These are phyloP conservation scores for Podospora pseudoanserina DNA, from an alignment of 495 filamentous ascomycete genomes.

Conservation along the genomic window DNA sequence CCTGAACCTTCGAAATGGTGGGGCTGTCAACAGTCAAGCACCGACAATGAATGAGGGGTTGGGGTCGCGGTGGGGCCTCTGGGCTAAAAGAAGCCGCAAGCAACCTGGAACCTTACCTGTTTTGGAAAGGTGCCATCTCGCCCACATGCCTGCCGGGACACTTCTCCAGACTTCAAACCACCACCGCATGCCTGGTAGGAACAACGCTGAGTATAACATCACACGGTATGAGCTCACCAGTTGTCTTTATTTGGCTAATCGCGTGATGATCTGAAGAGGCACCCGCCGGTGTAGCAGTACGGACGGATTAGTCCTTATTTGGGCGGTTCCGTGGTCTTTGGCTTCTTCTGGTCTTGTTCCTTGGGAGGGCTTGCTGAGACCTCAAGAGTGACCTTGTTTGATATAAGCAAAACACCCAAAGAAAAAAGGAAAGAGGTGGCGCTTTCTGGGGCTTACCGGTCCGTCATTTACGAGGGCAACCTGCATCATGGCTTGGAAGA, in stretches of 20 bases:
- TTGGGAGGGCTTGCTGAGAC: conserved; percentile 27
- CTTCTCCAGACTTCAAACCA: too few species aligned
- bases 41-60: conserved; percentile 5
- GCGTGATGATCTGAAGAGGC: background rate
- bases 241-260: too few species aligned
- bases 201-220: too few species aligned
- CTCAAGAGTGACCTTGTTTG: conserved; percentile 35
- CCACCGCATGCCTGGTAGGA: too few species aligned
- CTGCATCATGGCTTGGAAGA: conserved; percentile 99
- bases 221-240: too few species aligned
- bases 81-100: background rate
- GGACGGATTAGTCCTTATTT: background rate
- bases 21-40: conserved; percentile 18
- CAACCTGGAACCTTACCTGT: background rate
- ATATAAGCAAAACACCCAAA: conserved; percentile 10
- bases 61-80: background rate
- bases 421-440: background rate
- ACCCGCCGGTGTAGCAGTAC: conserved; percentile 2
- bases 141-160: too few species aligned
- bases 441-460: conserved; percentile 59
- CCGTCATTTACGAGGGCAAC: conserved; percentile 92
- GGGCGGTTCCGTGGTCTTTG: background rate
- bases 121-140: conserved; percentile 2
- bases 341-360: conserved; percentile 16
- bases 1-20: conserved; percentile 36